Conservation (phyloP, 805 yeast genomes). For the Brettanomyces sp. region DNA sequence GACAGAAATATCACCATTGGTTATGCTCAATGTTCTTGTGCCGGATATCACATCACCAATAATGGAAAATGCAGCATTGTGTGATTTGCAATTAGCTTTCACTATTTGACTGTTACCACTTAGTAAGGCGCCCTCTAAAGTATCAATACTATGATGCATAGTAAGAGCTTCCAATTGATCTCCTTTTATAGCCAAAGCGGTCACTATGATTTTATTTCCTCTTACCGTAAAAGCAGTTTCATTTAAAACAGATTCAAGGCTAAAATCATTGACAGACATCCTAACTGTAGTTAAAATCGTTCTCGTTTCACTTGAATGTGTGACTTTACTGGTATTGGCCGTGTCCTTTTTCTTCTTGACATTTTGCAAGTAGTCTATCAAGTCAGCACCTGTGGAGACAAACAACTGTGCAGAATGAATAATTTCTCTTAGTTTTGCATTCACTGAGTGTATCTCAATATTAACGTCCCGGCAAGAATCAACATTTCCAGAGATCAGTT, state of each 20-base stretch:
- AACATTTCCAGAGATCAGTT: constrained; percentile 9
- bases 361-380: too few relatives aligned
- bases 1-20: constrained; percentile 9
- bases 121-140: constrained; percentile 5
- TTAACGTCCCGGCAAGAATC: constrained; percentile 13
- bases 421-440: too few relatives aligned
- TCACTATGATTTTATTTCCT: constrained; percentile 13
- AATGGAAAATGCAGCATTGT: constrained; percentile 10
- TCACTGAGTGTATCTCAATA: constrained; percentile 2
- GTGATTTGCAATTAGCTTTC: constrained; percentile 8
- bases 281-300: background rate
- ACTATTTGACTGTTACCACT: constrained; percentile 6
- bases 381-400: too few relatives aligned
- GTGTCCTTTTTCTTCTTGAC: background rate
- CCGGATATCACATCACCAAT: constrained; percentile 16
- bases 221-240: constrained; percentile 8
- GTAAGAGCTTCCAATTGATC: background rate
- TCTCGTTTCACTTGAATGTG: background rate
- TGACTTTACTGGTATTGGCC: background rate
- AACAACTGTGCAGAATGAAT: too few relatives aligned
- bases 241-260: constrained; percentile 16
- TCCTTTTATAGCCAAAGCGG: constrained; percentile 9
- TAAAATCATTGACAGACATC: constrained; percentile 9
- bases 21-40: constrained; percentile 11
- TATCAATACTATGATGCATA: background rate